A percentile compares a stretch with the other conserved stretches of the same genome.
These are phyloP conservation scores for Ilex asprella DNA, from an alignment of 257 asterid species.

Conservation along the genomic window DNA sequence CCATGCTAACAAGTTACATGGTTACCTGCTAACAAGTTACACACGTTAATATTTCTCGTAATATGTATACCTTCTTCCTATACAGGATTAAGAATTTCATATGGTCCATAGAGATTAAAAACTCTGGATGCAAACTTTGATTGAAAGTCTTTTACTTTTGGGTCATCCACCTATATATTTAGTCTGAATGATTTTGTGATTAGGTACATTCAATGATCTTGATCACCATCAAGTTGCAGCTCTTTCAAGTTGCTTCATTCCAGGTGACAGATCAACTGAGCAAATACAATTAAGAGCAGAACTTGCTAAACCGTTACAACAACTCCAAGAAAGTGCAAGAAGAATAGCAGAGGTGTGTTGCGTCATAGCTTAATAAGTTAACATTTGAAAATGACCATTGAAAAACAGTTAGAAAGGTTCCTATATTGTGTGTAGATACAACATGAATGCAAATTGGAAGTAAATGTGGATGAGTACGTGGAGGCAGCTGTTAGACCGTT, in stretches of 20 bases:
- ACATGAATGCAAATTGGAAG: constrained; percentile 94
- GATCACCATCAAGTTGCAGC: constrained; percentile 95
- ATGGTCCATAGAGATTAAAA: too few relatives aligned
- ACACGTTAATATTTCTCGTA: too few relatives aligned
- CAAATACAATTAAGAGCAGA: constrained; percentile 84
- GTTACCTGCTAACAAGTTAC: neutral
- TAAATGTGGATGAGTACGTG: constrained; percentile 89
- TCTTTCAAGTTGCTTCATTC: constrained; percentile 90
- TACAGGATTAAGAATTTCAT: too few relatives aligned
- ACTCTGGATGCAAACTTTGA: too few relatives aligned
- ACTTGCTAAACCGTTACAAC: constrained; percentile 87
- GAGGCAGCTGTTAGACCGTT: constrained; percentile 86
- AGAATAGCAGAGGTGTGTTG: constrained; percentile 79
- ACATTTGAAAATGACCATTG: neutral
- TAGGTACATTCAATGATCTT: constrained; percentile 95
- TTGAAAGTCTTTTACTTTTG: neutral
- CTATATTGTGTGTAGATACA: constrained; percentile 54
- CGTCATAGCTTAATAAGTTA: neutral
- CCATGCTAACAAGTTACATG: neutral
- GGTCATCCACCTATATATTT: neutral
- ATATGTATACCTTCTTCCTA: too few relatives aligned
- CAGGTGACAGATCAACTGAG: constrained; percentile 74
- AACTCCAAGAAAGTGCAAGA: constrained; percentile 93
- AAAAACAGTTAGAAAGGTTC: neutral
- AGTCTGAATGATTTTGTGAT: constrained; percentile 1